These are phyloP conservation scores for Collariella sp. DNA, from an alignment of 495 filamentous ascomycete species.

Conservation along the genomic window DNA sequence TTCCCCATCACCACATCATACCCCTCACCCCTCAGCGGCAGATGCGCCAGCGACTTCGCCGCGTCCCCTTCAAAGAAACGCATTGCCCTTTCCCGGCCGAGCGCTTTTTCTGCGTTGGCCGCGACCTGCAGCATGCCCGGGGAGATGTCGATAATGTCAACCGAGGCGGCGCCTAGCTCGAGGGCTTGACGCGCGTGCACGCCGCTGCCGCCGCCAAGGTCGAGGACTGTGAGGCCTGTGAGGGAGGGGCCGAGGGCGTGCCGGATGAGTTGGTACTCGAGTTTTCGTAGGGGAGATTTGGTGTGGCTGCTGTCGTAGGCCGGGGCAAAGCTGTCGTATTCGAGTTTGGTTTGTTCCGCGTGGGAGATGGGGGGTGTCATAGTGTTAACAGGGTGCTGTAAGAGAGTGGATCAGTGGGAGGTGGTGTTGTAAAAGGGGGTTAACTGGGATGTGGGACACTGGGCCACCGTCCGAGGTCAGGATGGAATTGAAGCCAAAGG, in stretches of 20 bases:
- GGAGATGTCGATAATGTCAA: slow-evolving; percentile 30
- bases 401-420: too few species aligned
- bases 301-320: background rate
- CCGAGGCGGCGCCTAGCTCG: slow-evolving; percentile 18
- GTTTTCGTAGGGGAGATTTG: background rate
- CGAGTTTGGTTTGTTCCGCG: background rate
- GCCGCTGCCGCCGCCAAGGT: slow-evolving; percentile 32
- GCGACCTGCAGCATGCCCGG: slow-evolving; percentile 22
- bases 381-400: too few species aligned
- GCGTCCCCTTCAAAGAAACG: slow-evolving; percentile 21
- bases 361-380: background rate
- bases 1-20: slow-evolving; percentile 31
- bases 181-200: slow-evolving; percentile 23
- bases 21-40: background rate
- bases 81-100: background rate
- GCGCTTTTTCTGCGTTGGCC: background rate
- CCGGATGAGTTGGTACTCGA: slow-evolving; percentile 20
- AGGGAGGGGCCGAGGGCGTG: slow-evolving; percentile 20
- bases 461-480: too few species aligned
- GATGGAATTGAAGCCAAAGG: too few species aligned
- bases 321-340: background rate
- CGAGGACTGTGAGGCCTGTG: slow-evolving; percentile 24
- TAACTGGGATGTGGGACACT: too few species aligned
- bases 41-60: slow-evolving; percentile 15
- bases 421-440: too few species aligned